A percentile compares a stretch with the other conserved stretches of the same genome.
Evolutionary conservation across 768 basidiomycete species (phyloP).

Genomic region (Panaeolus papilionaceus): DNA sequence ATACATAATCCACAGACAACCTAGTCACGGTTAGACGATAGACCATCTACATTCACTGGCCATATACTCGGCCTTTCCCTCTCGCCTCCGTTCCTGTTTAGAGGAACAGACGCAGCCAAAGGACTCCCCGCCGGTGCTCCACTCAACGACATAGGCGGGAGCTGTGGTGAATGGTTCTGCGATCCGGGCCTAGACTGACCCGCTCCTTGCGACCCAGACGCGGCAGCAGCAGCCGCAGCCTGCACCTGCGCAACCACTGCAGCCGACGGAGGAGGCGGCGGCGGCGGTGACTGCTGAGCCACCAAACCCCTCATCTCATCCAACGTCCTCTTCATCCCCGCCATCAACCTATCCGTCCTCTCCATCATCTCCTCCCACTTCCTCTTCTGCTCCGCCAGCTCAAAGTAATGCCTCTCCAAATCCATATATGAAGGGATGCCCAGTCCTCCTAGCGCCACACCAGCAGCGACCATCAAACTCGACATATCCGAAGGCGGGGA

Average conservation of each 20-base stretch:
- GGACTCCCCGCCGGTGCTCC: conserved; percentile 17
- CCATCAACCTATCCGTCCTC: conserved; percentile 77
- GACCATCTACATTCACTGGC: conserved; percentile 35
- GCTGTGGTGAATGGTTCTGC: conserved; percentile 17
- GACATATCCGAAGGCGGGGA: conserved; percentile 34
- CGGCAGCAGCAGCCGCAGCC: conserved; percentile 18
- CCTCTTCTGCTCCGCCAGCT: conserved; percentile 66
- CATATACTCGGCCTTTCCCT: conserved; percentile 38
- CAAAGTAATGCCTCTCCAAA: conserved; percentile 73
- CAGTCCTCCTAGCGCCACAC: conserved; percentile 42
- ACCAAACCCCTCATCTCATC: conserved; percentile 69
- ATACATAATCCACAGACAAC: neutral
- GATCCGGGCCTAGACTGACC: conserved; percentile 15
- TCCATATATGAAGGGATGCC: conserved; percentile 58
- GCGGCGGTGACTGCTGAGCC: conserved; percentile 23
- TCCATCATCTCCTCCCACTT: conserved; percentile 77
- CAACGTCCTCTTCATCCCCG: conserved; percentile 71
- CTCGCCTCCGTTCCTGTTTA: conserved; percentile 30
- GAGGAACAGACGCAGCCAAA: conserved; percentile 28
- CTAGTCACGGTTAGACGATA: conserved; percentile 32
- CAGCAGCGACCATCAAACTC: conserved; percentile 41
- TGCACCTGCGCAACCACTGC: conserved; percentile 21
- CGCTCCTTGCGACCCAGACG: conserved; percentile 13
- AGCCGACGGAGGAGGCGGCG: conserved; percentile 24
- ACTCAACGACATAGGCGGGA: conserved; percentile 17